Evolutionary conservation across 2,329 filamentous ascomycete species (phyloP).

Genomic region (Escovopsis sp.): DNA sequence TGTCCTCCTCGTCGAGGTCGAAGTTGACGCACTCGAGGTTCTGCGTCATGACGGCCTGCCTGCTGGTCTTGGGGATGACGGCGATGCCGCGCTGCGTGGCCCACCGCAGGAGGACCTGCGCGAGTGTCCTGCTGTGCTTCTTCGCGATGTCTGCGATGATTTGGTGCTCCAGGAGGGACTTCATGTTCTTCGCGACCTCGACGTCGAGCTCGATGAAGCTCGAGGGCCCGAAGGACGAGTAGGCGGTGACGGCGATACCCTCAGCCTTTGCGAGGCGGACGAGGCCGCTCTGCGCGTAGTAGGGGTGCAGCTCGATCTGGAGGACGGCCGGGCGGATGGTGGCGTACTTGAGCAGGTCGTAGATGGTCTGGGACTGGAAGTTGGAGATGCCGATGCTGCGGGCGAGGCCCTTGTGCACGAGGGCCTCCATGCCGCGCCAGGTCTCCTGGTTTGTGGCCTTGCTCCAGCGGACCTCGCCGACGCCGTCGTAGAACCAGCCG

Average conservation of each 20-base stretch:
- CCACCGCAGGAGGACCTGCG: slow-evolving; percentile 78
- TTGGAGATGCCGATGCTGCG: slow-evolving; percentile 70
- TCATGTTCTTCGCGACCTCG: slow-evolving; percentile 40
- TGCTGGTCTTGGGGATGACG: slow-evolving; percentile 67
- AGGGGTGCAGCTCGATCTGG: slow-evolving; percentile 85
- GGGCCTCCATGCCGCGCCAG: slow-evolving; percentile 65
- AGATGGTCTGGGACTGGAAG: slow-evolving; percentile 64
- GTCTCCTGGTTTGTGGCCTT: slow-evolving; percentile 67
- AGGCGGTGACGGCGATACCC: slow-evolving; percentile 64
- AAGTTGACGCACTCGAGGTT: slow-evolving; percentile 56
- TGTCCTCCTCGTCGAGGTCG: slow-evolving; percentile 49
- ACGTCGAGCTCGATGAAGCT: slow-evolving; percentile 66
- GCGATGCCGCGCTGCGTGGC: slow-evolving; percentile 69
- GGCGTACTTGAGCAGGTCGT: slow-evolving; percentile 68
- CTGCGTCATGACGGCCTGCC: slow-evolving; percentile 36
- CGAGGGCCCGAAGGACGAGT: slow-evolving; percentile 70
- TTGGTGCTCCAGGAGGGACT: slow-evolving; percentile 57
- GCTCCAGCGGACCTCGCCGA: slow-evolving; percentile 44
- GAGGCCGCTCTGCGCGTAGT: slow-evolving; percentile 61
- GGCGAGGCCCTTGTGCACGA: slow-evolving; percentile 54
- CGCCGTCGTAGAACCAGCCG: slow-evolving; percentile 55
- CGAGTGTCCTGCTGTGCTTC: slow-evolving; percentile 58
- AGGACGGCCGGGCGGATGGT: slow-evolving; percentile 60
- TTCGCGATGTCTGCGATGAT: slow-evolving; percentile 49
- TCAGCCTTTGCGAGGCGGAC: slow-evolving; percentile 54